These are phyloP conservation scores for Udeniomyces megalosporus DNA, from an alignment of 768 basidiomycete genomes.

Conservation along the genomic window DNA sequence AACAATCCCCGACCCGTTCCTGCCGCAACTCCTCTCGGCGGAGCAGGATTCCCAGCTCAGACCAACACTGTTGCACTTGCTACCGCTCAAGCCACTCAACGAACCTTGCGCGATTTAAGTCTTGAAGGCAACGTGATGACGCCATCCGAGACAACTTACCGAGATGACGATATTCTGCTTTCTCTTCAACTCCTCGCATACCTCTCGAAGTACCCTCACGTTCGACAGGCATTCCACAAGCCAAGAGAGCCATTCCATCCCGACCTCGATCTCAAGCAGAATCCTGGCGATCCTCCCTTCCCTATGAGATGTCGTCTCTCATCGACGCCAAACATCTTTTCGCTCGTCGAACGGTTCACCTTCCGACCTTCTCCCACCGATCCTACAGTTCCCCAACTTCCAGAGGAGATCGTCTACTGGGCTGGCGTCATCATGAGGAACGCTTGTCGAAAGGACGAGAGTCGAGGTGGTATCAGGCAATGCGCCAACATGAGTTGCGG, in stretches of 20 bases:
- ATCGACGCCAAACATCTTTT: slow-evolving; percentile 69
- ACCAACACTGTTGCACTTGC: slow-evolving; percentile 11
- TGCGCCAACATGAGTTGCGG: slow-evolving; percentile 99
- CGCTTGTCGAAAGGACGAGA: slow-evolving; percentile 93
- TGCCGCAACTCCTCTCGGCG: not conserved
- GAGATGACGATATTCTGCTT: slow-evolving; percentile 85
- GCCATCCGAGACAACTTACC: slow-evolving; percentile 37
- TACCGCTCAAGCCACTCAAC: slow-evolving; percentile 16
- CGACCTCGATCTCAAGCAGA: slow-evolving; percentile 22
- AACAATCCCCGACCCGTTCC: not conserved
- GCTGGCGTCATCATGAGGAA: slow-evolving; percentile 99
- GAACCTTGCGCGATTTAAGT: slow-evolving; percentile 15
- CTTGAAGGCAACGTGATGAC: slow-evolving; percentile 16
- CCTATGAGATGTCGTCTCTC: slow-evolving; percentile 27
- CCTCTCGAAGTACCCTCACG: slow-evolving; percentile 93
- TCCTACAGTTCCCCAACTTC: slow-evolving; percentile 50
- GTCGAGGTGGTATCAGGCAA: slow-evolving; percentile 78
- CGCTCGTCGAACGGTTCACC: slow-evolving; percentile 88
- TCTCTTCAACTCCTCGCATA: slow-evolving; percentile 87
- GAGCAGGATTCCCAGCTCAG: not conserved
- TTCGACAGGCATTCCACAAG: slow-evolving; percentile 88
- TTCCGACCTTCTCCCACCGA: slow-evolving; percentile 79
- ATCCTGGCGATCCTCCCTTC: slow-evolving; percentile 17
- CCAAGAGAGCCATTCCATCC: slow-evolving; percentile 33
- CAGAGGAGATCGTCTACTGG: slow-evolving; percentile 93